A percentile compares a stretch with the other conserved stretches of the same genome.
phyloP scores from a whole-genome alignment of 2,329 filamentous ascomycete genomes.

The Annulohypoxylon truncatum region DNA sequence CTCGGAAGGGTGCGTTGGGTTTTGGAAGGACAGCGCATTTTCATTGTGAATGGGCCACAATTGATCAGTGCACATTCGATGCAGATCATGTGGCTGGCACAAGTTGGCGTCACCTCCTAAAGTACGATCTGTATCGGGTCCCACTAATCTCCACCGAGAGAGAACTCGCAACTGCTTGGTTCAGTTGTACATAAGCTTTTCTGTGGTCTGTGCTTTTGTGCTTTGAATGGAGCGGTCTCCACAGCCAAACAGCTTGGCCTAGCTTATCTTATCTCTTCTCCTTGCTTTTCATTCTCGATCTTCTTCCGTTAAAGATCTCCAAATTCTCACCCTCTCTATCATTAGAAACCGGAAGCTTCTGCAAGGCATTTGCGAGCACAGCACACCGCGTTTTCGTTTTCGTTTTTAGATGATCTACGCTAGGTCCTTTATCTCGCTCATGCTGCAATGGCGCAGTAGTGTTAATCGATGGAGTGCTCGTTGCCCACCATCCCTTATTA shows the following conservation, averaged over 20 bases:
- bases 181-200: background rate
- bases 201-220: slow-evolving; percentile 1
- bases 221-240: background rate
- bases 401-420: slow-evolving; percentile 35
- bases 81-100: slow-evolving; percentile 35
- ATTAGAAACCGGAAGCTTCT: slow-evolving; percentile 1
- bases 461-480: slow-evolving; percentile 25
- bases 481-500: slow-evolving; percentile 1
- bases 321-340: background rate
- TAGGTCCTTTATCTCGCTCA: slow-evolving; percentile 20
- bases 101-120: slow-evolving; percentile 10
- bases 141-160: background rate
- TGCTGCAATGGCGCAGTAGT: slow-evolving; percentile 2
- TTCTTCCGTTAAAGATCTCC: background rate
- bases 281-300: background rate
- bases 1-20: slow-evolving; percentile 28
- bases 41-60: slow-evolving; percentile 8
- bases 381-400: slow-evolving; percentile 41
- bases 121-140: background rate
- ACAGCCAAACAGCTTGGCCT: background rate
- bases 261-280: slow-evolving; percentile 1
- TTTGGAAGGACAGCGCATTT: slow-evolving; percentile 31
- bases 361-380: slow-evolving; percentile 26
- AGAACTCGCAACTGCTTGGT: background rate
- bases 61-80: background rate